Percentiles rank a stretch among this genome's conserved stretches.
phyloP scores from a whole-genome alignment of 306 rosid species.

The Vigna hirtella region DNA sequence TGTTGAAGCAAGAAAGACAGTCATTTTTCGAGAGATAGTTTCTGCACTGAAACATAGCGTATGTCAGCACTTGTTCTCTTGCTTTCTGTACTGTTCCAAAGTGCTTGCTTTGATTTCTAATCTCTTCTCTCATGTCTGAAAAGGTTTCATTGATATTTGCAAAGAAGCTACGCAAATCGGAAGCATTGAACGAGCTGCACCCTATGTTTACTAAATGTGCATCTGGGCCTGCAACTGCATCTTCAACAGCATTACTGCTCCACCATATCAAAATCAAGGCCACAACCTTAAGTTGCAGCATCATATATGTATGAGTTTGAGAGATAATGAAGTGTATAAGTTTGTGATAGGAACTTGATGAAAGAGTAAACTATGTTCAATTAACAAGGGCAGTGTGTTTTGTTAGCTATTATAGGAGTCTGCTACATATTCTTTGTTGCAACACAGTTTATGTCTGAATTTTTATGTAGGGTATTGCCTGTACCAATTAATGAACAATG shows the following conservation, averaged over 20 bases:
- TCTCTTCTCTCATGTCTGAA: slow-evolving; percentile 2
- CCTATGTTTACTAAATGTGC: slow-evolving; percentile 45
- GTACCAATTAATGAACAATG: neutral
- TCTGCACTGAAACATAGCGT: slow-evolving; percentile 66
- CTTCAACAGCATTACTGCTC: neutral
- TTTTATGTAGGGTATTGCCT: neutral
- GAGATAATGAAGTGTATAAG: neutral
- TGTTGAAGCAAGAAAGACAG: slow-evolving; percentile 56
- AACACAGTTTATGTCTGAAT: neutral
- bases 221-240: slow-evolving; percentile 52
- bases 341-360: neutral
- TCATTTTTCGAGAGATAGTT: slow-evolving; percentile 58
- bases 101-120: slow-evolving; percentile 42
- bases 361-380: neutral
- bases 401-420: neutral
- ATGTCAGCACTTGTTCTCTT: slow-evolving; percentile 34
- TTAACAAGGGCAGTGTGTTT: neutral
- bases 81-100: slow-evolving; percentile 57
- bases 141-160: slow-evolving; percentile 50
- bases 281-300: neutral
- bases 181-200: slow-evolving; percentile 59
- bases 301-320: neutral
- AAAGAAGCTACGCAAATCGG: slow-evolving; percentile 43
- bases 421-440: neutral
- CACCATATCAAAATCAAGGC: neutral